A percentile compares a stretch with the other conserved stretches of the same genome.
phyloP scores from a whole-genome alignment of 768 basidiomycete genomes.

The Stropharia rugosoannulata region DNA sequence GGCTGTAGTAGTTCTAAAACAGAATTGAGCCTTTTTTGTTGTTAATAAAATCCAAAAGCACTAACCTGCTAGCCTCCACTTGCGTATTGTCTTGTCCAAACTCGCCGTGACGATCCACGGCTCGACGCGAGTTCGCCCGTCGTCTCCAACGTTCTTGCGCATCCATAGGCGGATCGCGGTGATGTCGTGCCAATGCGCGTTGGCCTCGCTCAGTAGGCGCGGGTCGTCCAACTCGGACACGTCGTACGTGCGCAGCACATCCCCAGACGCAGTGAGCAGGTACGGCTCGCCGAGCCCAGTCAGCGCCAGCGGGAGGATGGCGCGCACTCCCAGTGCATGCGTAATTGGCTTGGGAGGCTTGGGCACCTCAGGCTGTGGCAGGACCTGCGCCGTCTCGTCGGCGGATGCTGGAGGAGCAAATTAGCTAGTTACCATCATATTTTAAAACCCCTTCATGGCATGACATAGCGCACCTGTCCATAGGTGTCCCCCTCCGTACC shows the following conservation, averaged over 20 bases:
- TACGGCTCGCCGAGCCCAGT: constrained; percentile 71
- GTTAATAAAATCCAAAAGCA: background rate
- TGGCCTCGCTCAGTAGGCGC: constrained; percentile 68
- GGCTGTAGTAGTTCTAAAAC: constrained; percentile 41
- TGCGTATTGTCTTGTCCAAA: constrained; percentile 84
- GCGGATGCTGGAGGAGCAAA: constrained; percentile 63
- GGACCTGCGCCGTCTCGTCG: constrained; percentile 79
- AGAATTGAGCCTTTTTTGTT: background rate
- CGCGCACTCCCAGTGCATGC: constrained; percentile 67
- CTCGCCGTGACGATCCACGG: constrained; percentile 84
- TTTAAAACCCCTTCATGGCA: background rate
- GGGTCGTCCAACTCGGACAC: constrained; percentile 66
- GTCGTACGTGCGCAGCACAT: constrained; percentile 80
- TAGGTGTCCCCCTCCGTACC: constrained; percentile 64
- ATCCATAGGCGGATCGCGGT: constrained; percentile 75
- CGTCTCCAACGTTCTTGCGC: constrained; percentile 42
- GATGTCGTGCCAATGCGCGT: constrained; percentile 92
- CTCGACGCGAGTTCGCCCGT: constrained; percentile 52
- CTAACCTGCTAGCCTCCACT: constrained; percentile 76
- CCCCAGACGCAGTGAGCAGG: constrained; percentile 81
- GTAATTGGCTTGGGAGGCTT: constrained; percentile 51
- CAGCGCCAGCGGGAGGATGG: constrained; percentile 66
- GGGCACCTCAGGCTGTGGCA: constrained; percentile 33
- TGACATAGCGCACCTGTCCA: constrained; percentile 74
- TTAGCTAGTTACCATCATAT: background rate